Base-by-base conservation (phyloP, 345 rosid species). In the Raphanus raphanistrum region DNA sequence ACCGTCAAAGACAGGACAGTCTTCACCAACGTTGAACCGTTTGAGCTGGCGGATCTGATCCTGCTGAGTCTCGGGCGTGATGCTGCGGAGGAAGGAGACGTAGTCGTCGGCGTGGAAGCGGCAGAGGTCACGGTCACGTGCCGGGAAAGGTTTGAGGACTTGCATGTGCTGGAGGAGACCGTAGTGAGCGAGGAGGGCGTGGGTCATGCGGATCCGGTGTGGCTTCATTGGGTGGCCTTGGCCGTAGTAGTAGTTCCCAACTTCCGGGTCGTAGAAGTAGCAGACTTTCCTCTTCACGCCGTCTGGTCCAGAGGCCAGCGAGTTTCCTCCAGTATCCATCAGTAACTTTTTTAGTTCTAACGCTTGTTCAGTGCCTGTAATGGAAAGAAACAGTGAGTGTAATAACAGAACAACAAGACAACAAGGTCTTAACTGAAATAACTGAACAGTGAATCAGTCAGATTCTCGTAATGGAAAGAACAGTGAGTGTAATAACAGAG, bases 111-210 rank as follows among this genome's bases (percentile, higher is more conserved):
- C 87, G 38, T 90, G 94, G 84, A 90, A 88, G 65, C 90, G 89
- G 75, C 93, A 87, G 43, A 89, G 90, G 41, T 89, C 93, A 68
- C 89, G 86, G 76, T 89, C 93, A 17, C 90, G 79, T 41, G 93
- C 92, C 65, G 88, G 92, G 61, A 81, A 83, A 25, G 92, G 92
- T 68, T 86, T 88, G 60, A 61, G 80, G 66, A 87, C 89, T 73
- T 86, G 92, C 89, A 90, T 88, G 38, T 87, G 87, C 81, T 87
- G 92, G 84, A 90, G 89, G 80, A 88, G 80, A 15, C 91, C 90
- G 62, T 87, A 86, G 71, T 81, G 86, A 16, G 86, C 89, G n/a
- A 86, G 79, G 16, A 81, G 84, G 58, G 87, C 84, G 72, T 80
- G 85, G 28, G 91, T 88, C 91, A 86, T 88, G 41, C 91, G 67